phyloP scores from a whole-genome alignment of 129 eudicot species.

The Glebionis coronaria region DNA sequence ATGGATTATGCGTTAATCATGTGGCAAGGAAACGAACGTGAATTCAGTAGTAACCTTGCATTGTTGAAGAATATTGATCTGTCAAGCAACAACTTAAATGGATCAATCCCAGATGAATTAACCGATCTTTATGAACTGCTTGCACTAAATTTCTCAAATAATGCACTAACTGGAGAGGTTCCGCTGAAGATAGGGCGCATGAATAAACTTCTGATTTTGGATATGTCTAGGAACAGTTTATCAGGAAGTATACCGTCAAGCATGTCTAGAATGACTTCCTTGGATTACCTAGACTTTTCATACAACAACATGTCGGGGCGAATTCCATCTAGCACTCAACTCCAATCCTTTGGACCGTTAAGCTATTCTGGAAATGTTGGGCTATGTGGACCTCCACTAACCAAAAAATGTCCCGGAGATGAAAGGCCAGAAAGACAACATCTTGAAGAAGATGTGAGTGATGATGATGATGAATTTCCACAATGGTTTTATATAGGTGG shows the following conservation, averaged over 20 bases:
- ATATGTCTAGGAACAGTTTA: background rate
- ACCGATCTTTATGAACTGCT: background rate
- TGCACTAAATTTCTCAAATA: background rate
- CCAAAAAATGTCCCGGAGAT: background rate
- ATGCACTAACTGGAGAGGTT: background rate
- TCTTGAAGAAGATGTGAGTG: background rate
- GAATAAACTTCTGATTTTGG: background rate
- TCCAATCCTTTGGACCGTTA: background rate
- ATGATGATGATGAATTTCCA: background rate
- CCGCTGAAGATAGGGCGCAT: background rate
- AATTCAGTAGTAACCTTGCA: background rate
- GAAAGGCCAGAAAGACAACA: background rate
- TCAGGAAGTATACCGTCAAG: background rate
- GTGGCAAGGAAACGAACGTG: slow-evolving; percentile 4
- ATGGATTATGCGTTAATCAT: background rate
- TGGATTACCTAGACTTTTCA: background rate
- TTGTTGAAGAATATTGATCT: slow-evolving; percentile 2
- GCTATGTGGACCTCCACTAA: background rate
- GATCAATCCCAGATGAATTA: background rate
- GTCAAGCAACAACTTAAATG: background rate
- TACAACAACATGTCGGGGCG: background rate
- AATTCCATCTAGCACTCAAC: slow-evolving; percentile 1
- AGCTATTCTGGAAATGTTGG: background rate
- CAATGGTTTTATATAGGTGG: background rate
- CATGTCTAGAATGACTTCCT: background rate